These are phyloP conservation scores for Sisymbrium altissimum DNA, from an alignment of 345 rosid species.

Conservation along the genomic window DNA sequence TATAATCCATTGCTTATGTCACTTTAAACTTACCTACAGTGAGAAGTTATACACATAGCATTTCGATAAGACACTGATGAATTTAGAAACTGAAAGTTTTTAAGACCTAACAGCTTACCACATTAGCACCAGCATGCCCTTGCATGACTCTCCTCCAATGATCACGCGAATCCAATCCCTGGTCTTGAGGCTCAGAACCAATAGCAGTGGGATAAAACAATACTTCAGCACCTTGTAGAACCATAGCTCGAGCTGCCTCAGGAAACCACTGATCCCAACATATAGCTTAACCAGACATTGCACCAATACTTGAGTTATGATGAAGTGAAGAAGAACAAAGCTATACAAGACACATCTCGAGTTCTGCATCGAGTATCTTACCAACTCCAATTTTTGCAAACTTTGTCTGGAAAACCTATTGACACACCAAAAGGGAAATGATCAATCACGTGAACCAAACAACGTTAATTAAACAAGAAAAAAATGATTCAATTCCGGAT, in stretches of 20 bases:
- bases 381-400: constrained; percentile 93
- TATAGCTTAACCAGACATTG: constrained; percentile 50
- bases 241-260: constrained; percentile 94
- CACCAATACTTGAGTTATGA: background rate
- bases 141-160: constrained; percentile 97
- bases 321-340: background rate
- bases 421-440: constrained; percentile 2
- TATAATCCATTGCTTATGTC: background rate
- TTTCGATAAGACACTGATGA: background rate
- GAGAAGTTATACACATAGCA: background rate
- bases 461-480: background rate
- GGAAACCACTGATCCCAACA: constrained; percentile 98
- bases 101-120: constrained; percentile 46
- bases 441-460: constrained; percentile 1
- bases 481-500: background rate
- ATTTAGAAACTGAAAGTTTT: background rate
- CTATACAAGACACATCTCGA: background rate
- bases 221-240: constrained; percentile 80
- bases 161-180: constrained; percentile 81
- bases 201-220: constrained; percentile 89
- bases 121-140: constrained; percentile 96
- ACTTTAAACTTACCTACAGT: background rate
- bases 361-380: constrained; percentile 32
- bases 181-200: constrained; percentile 96
- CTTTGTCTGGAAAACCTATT: constrained; percentile 84